Base-by-base conservation (phyloP, 2,329 filamentous ascomycete genomes). In the Capronia epimyces region DNA sequence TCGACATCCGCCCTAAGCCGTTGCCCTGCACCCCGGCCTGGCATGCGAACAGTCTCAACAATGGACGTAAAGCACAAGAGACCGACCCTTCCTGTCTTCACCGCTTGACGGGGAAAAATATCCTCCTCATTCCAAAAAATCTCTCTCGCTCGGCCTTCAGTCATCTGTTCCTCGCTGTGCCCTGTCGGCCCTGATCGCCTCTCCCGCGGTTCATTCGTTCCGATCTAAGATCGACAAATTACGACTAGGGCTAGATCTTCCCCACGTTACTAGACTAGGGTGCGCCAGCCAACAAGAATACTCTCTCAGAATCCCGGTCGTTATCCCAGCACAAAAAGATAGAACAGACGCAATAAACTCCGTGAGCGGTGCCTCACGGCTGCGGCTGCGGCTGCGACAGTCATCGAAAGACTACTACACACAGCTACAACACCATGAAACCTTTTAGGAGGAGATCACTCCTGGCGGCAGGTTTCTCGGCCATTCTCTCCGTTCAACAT, bases 401-500 rank as follows among this genome's bases (percentile, higher is more conserved):
- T 22, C 7, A 24, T 25, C 43, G 18, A 22, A 50, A 39, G 3
- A 37, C 3, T 5, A 18, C 6, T 20, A 15, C 15, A 37, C 16
- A 18, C 15, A 37, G 7, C 7, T 8, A 37, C 34, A 18, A 20
- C 8, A 15, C 34, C 40, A 57, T 57, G 52, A 57, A 55, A 24
- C 49, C 52, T 15, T 55, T 49, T n/a, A 43, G 49, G 43, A 52
- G 55, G 50, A 55, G 49, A 58, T 46, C 47, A 2, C 4, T 49
- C 22, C 46, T 49, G 12, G 43, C 44, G 16, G 10, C 53, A 16
- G 21, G 9, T 21, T 27, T 55, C 46, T 48, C 52, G 5, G 40
- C 32, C 34, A 41, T 61, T 20, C 46, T 58, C 25, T 34, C 20
- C 41, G 31, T 43, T 13, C 56, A 60, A 37, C 34, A 52, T 57